These are phyloP conservation scores for Cyclospora cayetanensis DNA, from an alignment of 169 alveolate species.

Conservation along the genomic window DNA sequence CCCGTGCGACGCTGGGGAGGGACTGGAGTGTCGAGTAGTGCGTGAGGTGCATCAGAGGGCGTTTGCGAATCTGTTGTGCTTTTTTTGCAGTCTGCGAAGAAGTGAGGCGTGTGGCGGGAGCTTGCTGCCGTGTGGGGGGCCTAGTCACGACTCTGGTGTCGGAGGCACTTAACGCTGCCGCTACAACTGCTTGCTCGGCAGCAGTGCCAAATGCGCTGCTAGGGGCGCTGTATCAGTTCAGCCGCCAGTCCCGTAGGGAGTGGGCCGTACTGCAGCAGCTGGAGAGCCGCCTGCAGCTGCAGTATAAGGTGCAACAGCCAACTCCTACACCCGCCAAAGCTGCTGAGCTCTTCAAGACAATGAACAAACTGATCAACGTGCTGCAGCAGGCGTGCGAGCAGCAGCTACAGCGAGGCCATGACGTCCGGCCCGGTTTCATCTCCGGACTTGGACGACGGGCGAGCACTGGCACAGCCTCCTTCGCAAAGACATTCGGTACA, in stretches of 20 bases:
- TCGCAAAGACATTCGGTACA: not conserved
- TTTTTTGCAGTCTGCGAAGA: conserved; percentile 53
- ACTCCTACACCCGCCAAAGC: not conserved
- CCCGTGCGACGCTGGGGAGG: not conserved
- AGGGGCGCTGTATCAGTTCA: conserved; percentile 42
- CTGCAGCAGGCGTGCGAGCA: conserved; percentile 47
- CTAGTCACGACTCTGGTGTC: not conserved
- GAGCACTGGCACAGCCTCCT: not conserved
- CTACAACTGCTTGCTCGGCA: conserved; percentile 3
- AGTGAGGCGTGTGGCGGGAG: conserved; percentile 28
- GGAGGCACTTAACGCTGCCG: conserved; percentile 44
- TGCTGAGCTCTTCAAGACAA: conserved; percentile 32
- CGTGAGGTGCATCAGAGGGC: not conserved
- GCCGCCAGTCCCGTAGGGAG: conserved; percentile 42
- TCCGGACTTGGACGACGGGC: conserved; percentile 58
- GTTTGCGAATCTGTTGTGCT: not conserved
- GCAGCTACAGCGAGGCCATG: conserved; percentile 17
- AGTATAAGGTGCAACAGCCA: conserved; percentile 20
- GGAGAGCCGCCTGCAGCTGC: conserved; percentile 49
- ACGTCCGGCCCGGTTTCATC: not conserved
- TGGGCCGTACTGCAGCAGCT: conserved; percentile 55
- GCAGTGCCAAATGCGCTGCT: conserved; percentile 58
- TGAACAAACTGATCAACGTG: conserved; percentile 31
- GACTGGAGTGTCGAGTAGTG: too few relatives aligned
- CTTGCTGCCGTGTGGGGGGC: conserved; percentile 11